A percentile compares a stretch with the other conserved stretches of the same genome.
phyloP scores from a whole-genome alignment of 352 stramenopile species.

The Phytophthora colocasiae region DNA sequence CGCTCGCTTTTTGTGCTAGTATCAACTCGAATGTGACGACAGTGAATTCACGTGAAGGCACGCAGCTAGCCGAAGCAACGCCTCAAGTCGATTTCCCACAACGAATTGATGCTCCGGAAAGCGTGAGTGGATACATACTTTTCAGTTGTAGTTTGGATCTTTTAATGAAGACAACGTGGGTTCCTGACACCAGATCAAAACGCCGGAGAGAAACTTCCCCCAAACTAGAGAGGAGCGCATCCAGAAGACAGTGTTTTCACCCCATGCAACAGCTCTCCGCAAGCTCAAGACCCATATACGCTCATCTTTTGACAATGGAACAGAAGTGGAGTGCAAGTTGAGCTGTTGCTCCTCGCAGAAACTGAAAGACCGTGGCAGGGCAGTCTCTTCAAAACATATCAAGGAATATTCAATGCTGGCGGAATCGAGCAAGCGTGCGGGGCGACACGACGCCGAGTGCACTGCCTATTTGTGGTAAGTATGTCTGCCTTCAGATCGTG shows the following conservation, averaged over 20 bases:
- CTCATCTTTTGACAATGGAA: slow-evolving; percentile 56
- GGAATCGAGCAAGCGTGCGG: slow-evolving; percentile 86
- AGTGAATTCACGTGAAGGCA: slow-evolving; percentile 65
- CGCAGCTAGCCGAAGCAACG: slow-evolving; percentile 74
- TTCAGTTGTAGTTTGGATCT: neutral
- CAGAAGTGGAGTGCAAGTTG: slow-evolving; percentile 54
- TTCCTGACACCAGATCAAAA: slow-evolving; percentile 71
- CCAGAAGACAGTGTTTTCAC: slow-evolving; percentile 75
- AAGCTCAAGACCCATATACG: slow-evolving; percentile 56
- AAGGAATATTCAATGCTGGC: slow-evolving; percentile 86
- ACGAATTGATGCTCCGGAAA: slow-evolving; percentile 76
- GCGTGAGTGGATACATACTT: slow-evolving; percentile 32
- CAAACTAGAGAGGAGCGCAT: slow-evolving; percentile 72
- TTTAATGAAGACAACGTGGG: slow-evolving; percentile 2
- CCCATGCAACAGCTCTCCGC: slow-evolving; percentile 62
- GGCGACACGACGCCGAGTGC: slow-evolving; percentile 84
- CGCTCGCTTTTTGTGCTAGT: slow-evolving; percentile 27
- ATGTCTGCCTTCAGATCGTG: neutral
- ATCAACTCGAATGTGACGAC: slow-evolving; percentile 67
- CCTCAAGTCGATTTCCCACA: slow-evolving; percentile 84
- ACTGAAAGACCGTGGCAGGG: slow-evolving; percentile 64
- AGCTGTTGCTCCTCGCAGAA: slow-evolving; percentile 69
- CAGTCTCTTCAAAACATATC: slow-evolving; percentile 75
- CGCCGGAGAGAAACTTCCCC: slow-evolving; percentile 53
- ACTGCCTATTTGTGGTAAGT: slow-evolving; percentile 81